phyloP scores from a whole-genome alignment of 2,329 filamentous ascomycete species.

The Hypomyces perniciosus region DNA sequence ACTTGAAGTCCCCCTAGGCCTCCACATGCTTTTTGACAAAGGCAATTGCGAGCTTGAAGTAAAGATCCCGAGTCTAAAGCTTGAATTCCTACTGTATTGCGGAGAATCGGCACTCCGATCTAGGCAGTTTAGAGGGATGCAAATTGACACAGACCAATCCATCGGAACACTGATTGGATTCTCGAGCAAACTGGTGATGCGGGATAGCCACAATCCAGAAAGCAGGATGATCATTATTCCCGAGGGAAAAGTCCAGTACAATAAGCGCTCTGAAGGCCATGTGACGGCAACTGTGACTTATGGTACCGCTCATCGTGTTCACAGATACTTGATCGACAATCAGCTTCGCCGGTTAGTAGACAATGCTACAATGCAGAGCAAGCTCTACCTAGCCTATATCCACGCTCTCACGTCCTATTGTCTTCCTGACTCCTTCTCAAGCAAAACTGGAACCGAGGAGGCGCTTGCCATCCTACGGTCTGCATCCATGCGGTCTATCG shows the following conservation, averaged over 20 bases:
- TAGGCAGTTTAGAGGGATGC: conserved; percentile 43
- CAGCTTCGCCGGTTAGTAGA: conserved; percentile 44
- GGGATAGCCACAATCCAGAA: conserved; percentile 8
- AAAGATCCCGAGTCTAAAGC: conserved; percentile 39
- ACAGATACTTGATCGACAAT: conserved; percentile 46
- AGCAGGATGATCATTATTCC: conserved; percentile 33
- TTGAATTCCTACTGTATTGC: conserved; percentile 38
- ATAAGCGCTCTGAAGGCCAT: conserved; percentile 18
- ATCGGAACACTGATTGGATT: conserved; percentile 41
- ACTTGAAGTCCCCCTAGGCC: conserved; percentile 18
- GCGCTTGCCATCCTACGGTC: conserved; percentile 44
- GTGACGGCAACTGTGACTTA: conserved; percentile 30
- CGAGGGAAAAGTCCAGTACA: conserved; percentile 21
- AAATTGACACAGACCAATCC: conserved; percentile 38
- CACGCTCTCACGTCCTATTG: conserved; percentile 50
- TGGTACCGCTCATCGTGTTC: conserved; percentile 17
- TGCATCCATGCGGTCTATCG: conserved; percentile 42
- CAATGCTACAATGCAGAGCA: conserved; percentile 45
- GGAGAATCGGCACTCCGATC: conserved; percentile 30
- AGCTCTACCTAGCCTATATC: conserved; percentile 44
- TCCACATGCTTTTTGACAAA: not conserved
- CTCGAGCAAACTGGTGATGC: conserved; percentile 39
- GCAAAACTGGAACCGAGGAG: conserved; percentile 48
- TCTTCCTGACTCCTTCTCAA: conserved; percentile 43
- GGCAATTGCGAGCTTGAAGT: conserved; percentile 25